Evolutionary conservation across 257 asterid genomes (phyloP).

Genomic region (Primulina eburnea): DNA sequence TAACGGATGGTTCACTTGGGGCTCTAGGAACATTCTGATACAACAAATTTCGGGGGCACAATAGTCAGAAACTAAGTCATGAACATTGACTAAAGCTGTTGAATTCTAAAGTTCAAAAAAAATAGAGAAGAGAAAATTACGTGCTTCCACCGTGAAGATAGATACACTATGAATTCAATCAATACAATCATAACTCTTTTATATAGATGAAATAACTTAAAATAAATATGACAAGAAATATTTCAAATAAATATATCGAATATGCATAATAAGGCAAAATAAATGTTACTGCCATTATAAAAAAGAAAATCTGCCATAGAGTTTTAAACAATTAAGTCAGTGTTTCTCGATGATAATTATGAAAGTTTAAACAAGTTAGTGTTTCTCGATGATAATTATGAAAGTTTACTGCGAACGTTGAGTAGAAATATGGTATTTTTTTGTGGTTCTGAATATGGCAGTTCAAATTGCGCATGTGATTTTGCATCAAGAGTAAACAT

Average conservation of each 20-base stretch:
- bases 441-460: not conserved
- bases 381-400: not conserved
- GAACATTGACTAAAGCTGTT: not conserved
- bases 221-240: not conserved
- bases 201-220: not conserved
- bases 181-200: not conserved
- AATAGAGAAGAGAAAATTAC: not conserved
- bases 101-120: not conserved
- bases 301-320: not conserved
- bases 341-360: not conserved
- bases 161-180: not conserved
- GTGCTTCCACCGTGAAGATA: not conserved
- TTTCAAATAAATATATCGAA: not conserved
- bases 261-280: not conserved
- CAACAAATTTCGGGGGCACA: slow-evolving; percentile 29
- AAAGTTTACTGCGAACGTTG: not conserved
- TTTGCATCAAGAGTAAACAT: not conserved
- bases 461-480: not conserved
- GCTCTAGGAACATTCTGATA: slow-evolving; percentile 32
- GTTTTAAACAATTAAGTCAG: not conserved
- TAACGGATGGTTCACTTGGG: slow-evolving; percentile 30
- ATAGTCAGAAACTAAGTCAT: too few species aligned
- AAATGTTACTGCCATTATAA: not conserved
- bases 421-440: not conserved
- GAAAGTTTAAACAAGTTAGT: too few species aligned